Conservation (phyloP, 768 basidiomycete species). For the Roridomyces roridus region DNA sequence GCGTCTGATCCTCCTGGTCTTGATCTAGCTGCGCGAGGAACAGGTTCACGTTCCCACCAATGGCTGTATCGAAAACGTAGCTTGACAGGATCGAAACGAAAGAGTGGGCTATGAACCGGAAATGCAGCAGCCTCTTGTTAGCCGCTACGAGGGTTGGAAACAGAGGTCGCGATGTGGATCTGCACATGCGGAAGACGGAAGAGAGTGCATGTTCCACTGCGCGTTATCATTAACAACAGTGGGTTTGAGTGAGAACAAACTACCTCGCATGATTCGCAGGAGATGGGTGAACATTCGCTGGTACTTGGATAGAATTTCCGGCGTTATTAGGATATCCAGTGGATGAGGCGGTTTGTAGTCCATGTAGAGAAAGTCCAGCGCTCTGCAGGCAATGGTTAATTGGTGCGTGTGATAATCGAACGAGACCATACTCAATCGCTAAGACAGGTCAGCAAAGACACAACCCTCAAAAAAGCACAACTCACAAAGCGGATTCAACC, state of each 20-base stretch:
- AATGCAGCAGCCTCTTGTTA: constrained; percentile 62
- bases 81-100: constrained; percentile 72
- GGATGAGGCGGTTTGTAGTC: constrained; percentile 90
- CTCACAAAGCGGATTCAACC: constrained; percentile 85
- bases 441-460: constrained; percentile 2
- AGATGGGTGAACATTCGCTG: constrained; percentile 84
- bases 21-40: constrained; percentile 57
- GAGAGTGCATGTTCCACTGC: constrained; percentile 73
- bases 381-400: constrained; percentile 52
- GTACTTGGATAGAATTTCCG: constrained; percentile 80
- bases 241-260: background rate
- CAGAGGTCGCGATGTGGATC: constrained; percentile 45
- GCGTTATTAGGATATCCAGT: constrained; percentile 73
- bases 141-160: constrained; percentile 65
- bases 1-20: background rate
- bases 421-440: constrained; percentile 37
- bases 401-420: no score
- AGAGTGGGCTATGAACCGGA: constrained; percentile 75
- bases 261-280: constrained; percentile 80
- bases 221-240: constrained; percentile 8
- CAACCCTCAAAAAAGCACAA: constrained; percentile 18
- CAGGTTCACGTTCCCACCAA: constrained; percentile 75
- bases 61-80: constrained; percentile 84
- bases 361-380: constrained; percentile 89
- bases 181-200: constrained; percentile 70